These are phyloP conservation scores for Nemania diffusa DNA, from an alignment of 2,329 filamentous ascomycete species.

Conservation along the genomic window DNA sequence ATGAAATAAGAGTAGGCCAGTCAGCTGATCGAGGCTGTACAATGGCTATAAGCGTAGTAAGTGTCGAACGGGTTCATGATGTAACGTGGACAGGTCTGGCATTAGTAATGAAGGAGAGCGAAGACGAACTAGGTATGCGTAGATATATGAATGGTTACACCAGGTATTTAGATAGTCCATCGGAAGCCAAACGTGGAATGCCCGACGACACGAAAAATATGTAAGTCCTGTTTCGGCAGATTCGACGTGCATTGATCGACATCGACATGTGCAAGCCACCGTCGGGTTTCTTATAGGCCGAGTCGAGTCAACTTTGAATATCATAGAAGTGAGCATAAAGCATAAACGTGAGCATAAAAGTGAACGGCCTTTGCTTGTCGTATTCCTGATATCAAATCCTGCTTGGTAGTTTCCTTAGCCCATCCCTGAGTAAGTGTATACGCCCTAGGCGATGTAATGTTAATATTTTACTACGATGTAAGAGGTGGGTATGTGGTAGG, in stretches of 20 bases:
- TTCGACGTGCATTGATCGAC: slow-evolving; percentile 28
- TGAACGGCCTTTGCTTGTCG: neutral
- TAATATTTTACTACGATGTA: neutral
- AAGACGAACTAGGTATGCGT: neutral
- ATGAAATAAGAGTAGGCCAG: neutral
- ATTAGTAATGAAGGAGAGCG: slow-evolving; percentile 15
- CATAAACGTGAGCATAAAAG: neutral
- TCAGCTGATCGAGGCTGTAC: slow-evolving; percentile 13
- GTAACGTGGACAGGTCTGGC: neutral
- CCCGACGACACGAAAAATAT: slow-evolving; percentile 14
- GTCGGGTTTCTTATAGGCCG: neutral
- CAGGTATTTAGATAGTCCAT: neutral
- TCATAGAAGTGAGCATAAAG: neutral
- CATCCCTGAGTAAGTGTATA: neutral
- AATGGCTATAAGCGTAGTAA: neutral
- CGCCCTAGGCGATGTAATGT: neutral
- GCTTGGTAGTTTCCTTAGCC: neutral
- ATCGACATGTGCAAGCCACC: slow-evolving; percentile 20
- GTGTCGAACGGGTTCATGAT: neutral
- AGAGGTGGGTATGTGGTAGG: neutral
- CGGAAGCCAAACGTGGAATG: slow-evolving; percentile 37
- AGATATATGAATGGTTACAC: slow-evolving; percentile 18
- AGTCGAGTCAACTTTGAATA: neutral
- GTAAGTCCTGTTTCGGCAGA: slow-evolving; percentile 21
- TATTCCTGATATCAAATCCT: too few species aligned